phyloP scores from a whole-genome alignment of 306 rosid genomes.

The Fragaria vesca region DNA sequence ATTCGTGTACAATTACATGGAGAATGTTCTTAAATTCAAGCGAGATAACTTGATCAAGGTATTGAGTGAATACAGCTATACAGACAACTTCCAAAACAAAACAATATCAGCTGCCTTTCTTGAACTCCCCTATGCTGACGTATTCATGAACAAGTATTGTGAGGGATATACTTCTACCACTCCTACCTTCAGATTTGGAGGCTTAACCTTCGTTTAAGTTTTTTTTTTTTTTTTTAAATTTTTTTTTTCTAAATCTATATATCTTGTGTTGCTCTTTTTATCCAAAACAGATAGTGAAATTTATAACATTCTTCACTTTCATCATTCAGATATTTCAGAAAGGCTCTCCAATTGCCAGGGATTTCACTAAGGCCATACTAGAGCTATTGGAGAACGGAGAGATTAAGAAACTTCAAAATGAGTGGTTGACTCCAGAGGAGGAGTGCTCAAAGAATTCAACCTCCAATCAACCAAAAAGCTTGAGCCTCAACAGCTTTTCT shows the following conservation, averaged over 20 bases:
- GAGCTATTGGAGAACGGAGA: conserved; percentile 38
- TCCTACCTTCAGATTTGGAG: conserved; percentile 51
- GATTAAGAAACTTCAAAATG: conserved; percentile 33
- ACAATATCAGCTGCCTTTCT: conserved; percentile 58
- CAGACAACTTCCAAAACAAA: conserved; percentile 18
- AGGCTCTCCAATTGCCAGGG: conserved; percentile 57
- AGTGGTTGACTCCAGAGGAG: conserved; percentile 31
- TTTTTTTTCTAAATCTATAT: no score
- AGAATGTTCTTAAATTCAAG: conserved; percentile 30
- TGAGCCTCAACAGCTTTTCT: conserved; percentile 48
- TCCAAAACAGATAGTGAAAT: neutral
- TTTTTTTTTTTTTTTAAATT: neutral
- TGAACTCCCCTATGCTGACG: conserved; percentile 59
- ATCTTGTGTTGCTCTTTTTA: neutral
- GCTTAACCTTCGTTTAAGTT: conserved; percentile 64
- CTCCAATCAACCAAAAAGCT: conserved; percentile 23
- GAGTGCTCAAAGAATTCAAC: conserved; percentile 24
- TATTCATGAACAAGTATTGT: conserved; percentile 45
- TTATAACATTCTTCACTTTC: neutral
- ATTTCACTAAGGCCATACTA: conserved; percentile 49
- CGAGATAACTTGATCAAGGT: conserved; percentile 32
- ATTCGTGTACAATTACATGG: conserved; percentile 47
- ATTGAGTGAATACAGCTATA: conserved; percentile 29
- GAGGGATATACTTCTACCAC: conserved; percentile 32
- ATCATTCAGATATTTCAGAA: conserved; percentile 50